These are phyloP conservation scores for Aspergillus indologenus DNA, from an alignment of 495 filamentous ascomycete species.

Conservation along the genomic window DNA sequence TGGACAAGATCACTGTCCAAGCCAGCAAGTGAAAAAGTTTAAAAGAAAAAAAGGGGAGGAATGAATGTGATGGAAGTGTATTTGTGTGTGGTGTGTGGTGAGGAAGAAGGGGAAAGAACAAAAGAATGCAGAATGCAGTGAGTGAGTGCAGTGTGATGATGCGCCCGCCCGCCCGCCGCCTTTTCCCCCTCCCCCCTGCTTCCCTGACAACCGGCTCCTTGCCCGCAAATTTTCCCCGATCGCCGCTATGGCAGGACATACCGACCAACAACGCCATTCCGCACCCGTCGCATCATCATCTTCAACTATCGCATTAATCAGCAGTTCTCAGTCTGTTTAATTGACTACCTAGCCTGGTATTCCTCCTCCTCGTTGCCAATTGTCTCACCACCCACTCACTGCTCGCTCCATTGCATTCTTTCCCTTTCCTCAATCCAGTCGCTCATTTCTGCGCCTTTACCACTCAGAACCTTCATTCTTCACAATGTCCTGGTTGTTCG, in stretches of 20 bases:
- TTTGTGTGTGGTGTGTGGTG: neutral
- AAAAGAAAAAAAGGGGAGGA: constrained; percentile 2
- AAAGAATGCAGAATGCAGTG: too few relatives aligned
- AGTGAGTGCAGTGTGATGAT: neutral
- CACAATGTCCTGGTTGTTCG: constrained; percentile 44
- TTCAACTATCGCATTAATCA: constrained; percentile 33
- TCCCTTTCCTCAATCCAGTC: neutral
- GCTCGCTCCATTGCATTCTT: neutral
- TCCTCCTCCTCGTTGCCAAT: neutral
- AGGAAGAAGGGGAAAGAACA: constrained; percentile 3
- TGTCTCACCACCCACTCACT: neutral
- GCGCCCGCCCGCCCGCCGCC: neutral
- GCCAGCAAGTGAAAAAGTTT: neutral
- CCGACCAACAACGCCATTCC: constrained; percentile 24
- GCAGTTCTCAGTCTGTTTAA: neutral
- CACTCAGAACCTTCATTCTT: neutral
- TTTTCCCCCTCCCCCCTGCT: neutral
- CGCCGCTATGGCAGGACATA: constrained; percentile 17
- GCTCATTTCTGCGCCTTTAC: neutral
- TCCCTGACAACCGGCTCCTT: constrained; percentile 4
- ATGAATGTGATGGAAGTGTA: constrained; percentile 2
- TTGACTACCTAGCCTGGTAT: neutral
- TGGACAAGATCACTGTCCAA: neutral
- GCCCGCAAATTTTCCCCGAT: constrained; percentile 14
- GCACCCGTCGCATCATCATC: constrained; percentile 11